Conservation (phyloP, 2,329 filamentous ascomycete species). For the Sordariomycetes sp. region DNA sequence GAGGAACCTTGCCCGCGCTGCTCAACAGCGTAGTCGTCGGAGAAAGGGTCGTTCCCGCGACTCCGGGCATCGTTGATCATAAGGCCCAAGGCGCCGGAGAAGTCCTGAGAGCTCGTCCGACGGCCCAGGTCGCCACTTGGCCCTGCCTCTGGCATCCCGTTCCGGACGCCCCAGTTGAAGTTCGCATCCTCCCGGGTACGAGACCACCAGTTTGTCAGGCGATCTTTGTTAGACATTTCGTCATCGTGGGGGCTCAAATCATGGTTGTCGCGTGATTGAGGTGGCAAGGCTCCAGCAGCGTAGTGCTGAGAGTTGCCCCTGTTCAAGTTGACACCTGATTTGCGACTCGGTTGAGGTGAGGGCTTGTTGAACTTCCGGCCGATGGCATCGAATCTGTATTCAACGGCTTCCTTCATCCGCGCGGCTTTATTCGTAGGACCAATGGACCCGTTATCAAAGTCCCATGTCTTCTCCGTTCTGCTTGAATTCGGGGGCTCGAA, state of each 20-base stretch:
- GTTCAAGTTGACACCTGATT: conserved; percentile 36
- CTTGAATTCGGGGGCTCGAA: conserved; percentile 30
- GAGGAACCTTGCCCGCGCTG: too few species aligned
- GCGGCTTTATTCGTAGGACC: conserved; percentile 35
- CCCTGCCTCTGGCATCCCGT: too few species aligned
- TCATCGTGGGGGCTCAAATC: conserved; percentile 4
- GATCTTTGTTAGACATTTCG: conserved; percentile 20
- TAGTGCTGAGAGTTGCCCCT: conserved; percentile 46
- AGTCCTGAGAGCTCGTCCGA: neutral
- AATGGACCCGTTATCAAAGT: conserved; percentile 33
- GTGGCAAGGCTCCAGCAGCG: conserved; percentile 24
- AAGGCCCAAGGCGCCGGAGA: conserved; percentile 20
- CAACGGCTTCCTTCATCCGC: conserved; percentile 17
- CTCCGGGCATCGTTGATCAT: conserved; percentile 18
- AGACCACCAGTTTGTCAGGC: conserved; percentile 35
- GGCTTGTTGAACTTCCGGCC: conserved; percentile 10
- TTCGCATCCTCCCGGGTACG: conserved; percentile 28
- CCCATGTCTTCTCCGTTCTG: conserved; percentile 15
- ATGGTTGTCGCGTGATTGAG: conserved; percentile 6
- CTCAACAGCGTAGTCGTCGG: conserved; percentile 38
- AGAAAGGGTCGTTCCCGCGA: conserved; percentile 30
- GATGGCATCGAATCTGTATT: conserved; percentile 17
- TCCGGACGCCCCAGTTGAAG: conserved; percentile 25
- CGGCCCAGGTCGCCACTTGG: too few species aligned
- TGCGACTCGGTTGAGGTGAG: conserved; percentile 5